phyloP scores from a whole-genome alignment of 768 basidiomycete species.

The Boletellus ananas region DNA sequence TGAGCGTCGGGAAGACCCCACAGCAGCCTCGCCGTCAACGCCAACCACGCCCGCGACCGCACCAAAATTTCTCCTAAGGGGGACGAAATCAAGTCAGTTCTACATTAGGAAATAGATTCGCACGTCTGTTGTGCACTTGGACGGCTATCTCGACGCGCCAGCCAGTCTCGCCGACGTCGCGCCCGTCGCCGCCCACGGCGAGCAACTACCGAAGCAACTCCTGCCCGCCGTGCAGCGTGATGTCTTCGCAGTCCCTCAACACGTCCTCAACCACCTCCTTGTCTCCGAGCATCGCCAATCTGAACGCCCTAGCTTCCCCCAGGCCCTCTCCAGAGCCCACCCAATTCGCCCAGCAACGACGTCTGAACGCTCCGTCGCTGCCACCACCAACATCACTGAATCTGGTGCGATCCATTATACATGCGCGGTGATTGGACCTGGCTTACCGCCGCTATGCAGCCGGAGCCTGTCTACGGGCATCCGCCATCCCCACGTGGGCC shows the following conservation, averaged over 20 bases:
- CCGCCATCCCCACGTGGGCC: conserved; percentile 43
- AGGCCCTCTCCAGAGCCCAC: conserved; percentile 18
- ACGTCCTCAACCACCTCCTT: conserved; percentile 32
- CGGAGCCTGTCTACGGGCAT: conserved; percentile 42
- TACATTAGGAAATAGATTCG: conserved; percentile 19
- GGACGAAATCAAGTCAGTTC: not conserved
- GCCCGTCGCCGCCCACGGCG: conserved; percentile 29
- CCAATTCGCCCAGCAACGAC: conserved; percentile 31
- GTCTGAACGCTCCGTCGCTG: conserved; percentile 35
- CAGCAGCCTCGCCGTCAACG: conserved; percentile 12
- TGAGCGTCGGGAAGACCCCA: too few relatives aligned
- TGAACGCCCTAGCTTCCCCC: conserved; percentile 30
- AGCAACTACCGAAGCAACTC: conserved; percentile 21
- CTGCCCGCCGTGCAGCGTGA: conserved; percentile 18
- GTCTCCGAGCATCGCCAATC: conserved; percentile 31
- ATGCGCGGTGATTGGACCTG: conserved; percentile 1
- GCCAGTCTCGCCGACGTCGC: conserved; percentile 9
- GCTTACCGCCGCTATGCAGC: conserved; percentile 30
- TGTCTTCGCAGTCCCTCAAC: conserved; percentile 30
- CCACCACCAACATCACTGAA: conserved; percentile 40
- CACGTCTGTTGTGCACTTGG: conserved; percentile 15
- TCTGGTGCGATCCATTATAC: conserved; percentile 29
- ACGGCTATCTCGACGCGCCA: conserved; percentile 14
- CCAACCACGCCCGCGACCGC: conserved; percentile 7
- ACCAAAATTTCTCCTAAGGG: conserved; percentile 27